These are phyloP conservation scores for Mycotypha africana DNA, from an alignment of 371 early-diverging fungal genomes.

Conservation along the genomic window DNA sequence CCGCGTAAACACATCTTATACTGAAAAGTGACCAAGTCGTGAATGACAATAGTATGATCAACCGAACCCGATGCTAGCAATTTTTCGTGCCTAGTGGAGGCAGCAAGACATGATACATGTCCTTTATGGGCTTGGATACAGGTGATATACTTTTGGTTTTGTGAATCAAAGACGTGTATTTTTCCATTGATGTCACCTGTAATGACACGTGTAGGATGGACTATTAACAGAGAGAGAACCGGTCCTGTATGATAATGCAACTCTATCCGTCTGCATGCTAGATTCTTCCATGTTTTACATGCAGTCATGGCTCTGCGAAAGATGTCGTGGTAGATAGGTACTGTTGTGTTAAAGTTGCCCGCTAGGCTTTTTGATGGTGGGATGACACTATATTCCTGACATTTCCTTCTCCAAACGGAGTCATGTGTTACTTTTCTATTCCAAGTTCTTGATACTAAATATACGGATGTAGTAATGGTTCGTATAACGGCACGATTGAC, in stretches of 20 bases:
- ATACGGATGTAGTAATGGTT: not conserved
- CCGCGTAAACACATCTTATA: not conserved
- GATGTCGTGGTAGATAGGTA: conserved; percentile 6
- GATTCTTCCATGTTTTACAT: conserved; percentile 8
- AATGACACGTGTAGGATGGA: conserved; percentile 42
- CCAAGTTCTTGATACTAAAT: conserved; percentile 4
- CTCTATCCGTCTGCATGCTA: conserved; percentile 9
- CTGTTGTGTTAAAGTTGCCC: not conserved
- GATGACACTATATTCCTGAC: conserved; percentile 13
- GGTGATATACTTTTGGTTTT: conserved; percentile 25
- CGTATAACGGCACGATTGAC: no score
- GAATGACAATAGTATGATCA: conserved; percentile 46
- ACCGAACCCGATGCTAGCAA: conserved; percentile 72
- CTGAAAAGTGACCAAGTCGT: conserved; percentile 1
- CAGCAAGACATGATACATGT: conserved; percentile 73
- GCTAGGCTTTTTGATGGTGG: not conserved
- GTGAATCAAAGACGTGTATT: conserved; percentile 71
- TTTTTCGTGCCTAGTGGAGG: conserved; percentile 49
- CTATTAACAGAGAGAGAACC: conserved; percentile 8
- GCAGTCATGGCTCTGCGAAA: conserved; percentile 12
- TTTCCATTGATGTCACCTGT: conserved; percentile 77
- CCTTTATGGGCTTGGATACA: conserved; percentile 56
- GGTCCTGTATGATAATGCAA: conserved; percentile 12
- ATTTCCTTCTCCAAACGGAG: conserved; percentile 7
- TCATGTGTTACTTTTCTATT: conserved; percentile 9